phyloP scores from a whole-genome alignment of 805 yeast species.

The Candida multigemmis region DNA sequence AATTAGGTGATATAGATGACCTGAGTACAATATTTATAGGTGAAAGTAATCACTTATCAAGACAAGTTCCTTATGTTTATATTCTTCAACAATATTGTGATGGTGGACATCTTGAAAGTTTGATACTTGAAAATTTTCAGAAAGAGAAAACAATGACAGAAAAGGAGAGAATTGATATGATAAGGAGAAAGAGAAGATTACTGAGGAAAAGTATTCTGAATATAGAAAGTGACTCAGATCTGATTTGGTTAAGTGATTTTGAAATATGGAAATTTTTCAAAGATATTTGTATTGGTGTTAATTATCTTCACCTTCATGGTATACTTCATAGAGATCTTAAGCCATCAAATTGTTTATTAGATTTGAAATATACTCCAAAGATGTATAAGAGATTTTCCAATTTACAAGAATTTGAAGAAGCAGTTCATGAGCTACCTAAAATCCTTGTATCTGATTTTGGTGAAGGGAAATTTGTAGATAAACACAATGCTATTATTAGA shows the following conservation, averaged over 20 bases:
- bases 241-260: constrained; percentile 34
- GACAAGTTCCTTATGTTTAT: constrained; percentile 57
- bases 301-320: constrained; percentile 62
- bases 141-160: constrained; percentile 11
- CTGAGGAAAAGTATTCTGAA: constrained; percentile 9
- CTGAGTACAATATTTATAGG: constrained; percentile 22
- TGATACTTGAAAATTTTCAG: constrained; percentile 20
- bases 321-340: constrained; percentile 84
- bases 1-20: constrained; percentile 48
- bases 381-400: too few species aligned
- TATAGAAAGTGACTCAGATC: constrained; percentile 3
- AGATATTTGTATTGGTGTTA: constrained; percentile 64
- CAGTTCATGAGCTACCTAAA: constrained; percentile 40
- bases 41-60: constrained; percentile 3
- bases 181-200: constrained; percentile 13
- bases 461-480: constrained; percentile 73
- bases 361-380: constrained; percentile 16
- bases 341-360: constrained; percentile 78
- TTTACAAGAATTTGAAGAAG: constrained; percentile 7
- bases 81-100: constrained; percentile 82
- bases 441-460: constrained; percentile 84
- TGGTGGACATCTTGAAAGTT: constrained; percentile 79
- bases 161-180: constrained; percentile 17
- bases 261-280: constrained; percentile 63
- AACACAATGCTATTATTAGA: constrained; percentile 10